phyloP scores from a whole-genome alignment of 2,329 filamentous ascomycete species.

The Claviceps purpurea region DNA sequence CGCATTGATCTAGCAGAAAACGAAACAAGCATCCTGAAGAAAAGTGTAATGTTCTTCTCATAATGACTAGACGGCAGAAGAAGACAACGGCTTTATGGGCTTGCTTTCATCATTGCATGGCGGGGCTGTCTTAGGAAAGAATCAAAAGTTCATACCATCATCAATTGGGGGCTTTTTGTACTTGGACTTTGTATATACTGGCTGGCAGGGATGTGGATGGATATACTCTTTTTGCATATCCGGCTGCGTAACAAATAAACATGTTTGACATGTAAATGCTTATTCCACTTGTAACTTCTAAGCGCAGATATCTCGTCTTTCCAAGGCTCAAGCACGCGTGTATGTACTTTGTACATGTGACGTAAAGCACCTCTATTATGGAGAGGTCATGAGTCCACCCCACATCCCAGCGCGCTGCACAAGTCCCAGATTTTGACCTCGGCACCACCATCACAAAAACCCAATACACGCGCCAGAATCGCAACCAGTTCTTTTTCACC shows the following conservation, averaged over 20 bases:
- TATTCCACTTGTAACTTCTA: too few relatives aligned
- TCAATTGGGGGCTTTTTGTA: neutral
- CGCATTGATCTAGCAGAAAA: constrained; percentile 18
- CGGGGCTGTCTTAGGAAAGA: constrained; percentile 5
- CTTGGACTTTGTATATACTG: constrained; percentile 1
- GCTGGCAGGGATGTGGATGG: neutral
- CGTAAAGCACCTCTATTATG: neutral
- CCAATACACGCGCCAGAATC: neutral
- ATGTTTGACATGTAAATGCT: too few relatives aligned
- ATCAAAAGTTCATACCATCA: constrained; percentile 3
- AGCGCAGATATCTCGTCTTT: too few relatives aligned
- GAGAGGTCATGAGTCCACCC: neutral
- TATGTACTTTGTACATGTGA: too few relatives aligned
- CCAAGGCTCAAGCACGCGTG: too few relatives aligned
- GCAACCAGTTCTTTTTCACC: too few relatives aligned
- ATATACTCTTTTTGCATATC: neutral
- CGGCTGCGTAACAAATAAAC: neutral
- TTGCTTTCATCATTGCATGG: constrained; percentile 14
- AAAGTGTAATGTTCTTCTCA: constrained; percentile 34
- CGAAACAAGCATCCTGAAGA: neutral
- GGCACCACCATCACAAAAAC: neutral
- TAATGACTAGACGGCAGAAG: constrained; percentile 16
- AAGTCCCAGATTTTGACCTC: neutral
- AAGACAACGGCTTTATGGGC: neutral
- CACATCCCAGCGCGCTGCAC: neutral